phyloP scores from a whole-genome alignment of 2,329 filamentous ascomycete genomes.

The Neofusicoccum parvum region DNA sequence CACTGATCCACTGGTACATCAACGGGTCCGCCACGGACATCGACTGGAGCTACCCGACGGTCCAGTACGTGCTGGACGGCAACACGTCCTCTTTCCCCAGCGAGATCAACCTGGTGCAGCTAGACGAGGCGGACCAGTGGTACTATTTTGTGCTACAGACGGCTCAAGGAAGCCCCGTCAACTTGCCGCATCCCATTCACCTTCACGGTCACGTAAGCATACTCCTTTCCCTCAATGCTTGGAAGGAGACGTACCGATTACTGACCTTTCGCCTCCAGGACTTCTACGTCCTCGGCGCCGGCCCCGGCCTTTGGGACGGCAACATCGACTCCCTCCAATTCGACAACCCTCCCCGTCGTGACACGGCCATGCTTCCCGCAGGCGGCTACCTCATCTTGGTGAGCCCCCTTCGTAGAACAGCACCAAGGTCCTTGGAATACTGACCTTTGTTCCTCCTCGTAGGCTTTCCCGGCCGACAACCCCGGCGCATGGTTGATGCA shows the following conservation, averaged over 20 bases:
- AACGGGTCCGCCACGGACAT: slow-evolving; percentile 39
- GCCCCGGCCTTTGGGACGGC: not conserved
- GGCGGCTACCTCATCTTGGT: slow-evolving; percentile 36
- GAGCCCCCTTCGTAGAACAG: too few relatives aligned
- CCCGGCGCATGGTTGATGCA: slow-evolving; percentile 43
- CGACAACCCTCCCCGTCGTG: slow-evolving; percentile 38
- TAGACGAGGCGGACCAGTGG: slow-evolving; percentile 37
- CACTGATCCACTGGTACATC: slow-evolving; percentile 44
- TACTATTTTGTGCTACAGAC: slow-evolving; percentile 53
- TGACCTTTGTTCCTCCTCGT: too few relatives aligned
- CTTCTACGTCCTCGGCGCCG: slow-evolving; percentile 21
- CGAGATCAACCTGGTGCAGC: slow-evolving; percentile 28
- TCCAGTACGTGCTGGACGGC: slow-evolving; percentile 38
- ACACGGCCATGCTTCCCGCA: slow-evolving; percentile 38
- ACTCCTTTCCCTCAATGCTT: too few relatives aligned
- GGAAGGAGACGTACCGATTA: too few relatives aligned
- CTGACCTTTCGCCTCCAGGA: slow-evolving; percentile 27
- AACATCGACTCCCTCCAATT: slow-evolving; percentile 8
- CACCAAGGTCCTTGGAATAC: too few relatives aligned
- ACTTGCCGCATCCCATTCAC: slow-evolving; percentile 22
- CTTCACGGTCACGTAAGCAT: slow-evolving; percentile 12
- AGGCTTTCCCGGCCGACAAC: slow-evolving; percentile 40
- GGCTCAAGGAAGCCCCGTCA: slow-evolving; percentile 29
- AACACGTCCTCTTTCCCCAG: slow-evolving; percentile 23
- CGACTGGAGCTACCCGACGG: slow-evolving; percentile 40